Conservation (phyloP, 768 basidiomycete species). For the Naganishia friedmannii region DNA sequence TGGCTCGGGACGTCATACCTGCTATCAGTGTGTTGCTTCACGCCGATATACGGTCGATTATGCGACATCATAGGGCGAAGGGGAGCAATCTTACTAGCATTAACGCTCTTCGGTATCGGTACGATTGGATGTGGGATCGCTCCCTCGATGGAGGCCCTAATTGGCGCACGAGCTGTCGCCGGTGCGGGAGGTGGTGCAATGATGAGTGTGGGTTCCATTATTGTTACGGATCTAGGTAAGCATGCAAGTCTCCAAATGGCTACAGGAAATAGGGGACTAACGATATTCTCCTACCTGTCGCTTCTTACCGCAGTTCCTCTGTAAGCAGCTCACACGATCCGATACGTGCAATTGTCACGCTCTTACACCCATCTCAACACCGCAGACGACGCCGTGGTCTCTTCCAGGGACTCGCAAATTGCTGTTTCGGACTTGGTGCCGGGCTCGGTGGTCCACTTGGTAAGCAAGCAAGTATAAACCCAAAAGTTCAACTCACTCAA, state of each 20-base stretch:
- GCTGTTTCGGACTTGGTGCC: constrained; percentile 32
- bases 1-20: constrained; percentile 49
- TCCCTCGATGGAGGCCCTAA: constrained; percentile 76
- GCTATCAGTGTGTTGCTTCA: constrained; percentile 57
- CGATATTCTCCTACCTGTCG: not conserved
- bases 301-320: constrained; percentile 22
- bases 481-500: not conserved
- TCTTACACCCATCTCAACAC: not conserved
- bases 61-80: constrained; percentile 59
- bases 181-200: constrained; percentile 78
- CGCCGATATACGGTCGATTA: constrained; percentile 59
- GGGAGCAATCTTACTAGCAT: constrained; percentile 78
- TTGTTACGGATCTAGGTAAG: constrained; percentile 33
- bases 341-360: not conserved
- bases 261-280: not conserved
- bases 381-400: constrained; percentile 29
- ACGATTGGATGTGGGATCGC: constrained; percentile 68
- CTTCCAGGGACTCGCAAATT: constrained; percentile 33
- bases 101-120: constrained; percentile 69
- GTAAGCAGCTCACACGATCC: constrained; percentile 3
- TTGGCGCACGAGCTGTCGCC: constrained; percentile 75
- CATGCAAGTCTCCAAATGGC: not conserved
- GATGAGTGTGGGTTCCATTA: constrained; percentile 30
- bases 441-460: constrained; percentile 51
- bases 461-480: constrained; percentile 41